Evolutionary conservation across 2,329 filamentous ascomycete species (phyloP).

Genomic region (Fusarium humuli): DNA sequence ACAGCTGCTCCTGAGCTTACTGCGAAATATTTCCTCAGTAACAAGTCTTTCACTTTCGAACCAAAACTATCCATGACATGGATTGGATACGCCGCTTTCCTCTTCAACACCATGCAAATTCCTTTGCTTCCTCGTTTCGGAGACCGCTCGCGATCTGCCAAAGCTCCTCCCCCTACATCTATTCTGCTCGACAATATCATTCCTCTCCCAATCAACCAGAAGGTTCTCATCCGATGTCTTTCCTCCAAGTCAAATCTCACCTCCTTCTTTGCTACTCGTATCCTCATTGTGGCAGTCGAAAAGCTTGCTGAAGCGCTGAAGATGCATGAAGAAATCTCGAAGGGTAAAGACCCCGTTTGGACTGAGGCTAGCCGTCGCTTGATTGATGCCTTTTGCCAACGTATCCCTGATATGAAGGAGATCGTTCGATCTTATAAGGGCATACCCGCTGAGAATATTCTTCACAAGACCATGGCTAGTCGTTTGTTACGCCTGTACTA

Average conservation of each 20-base stretch:
- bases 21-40: constrained; percentile 86
- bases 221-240: constrained; percentile 81
- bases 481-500: constrained; percentile 88
- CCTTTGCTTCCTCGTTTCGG: constrained; percentile 80
- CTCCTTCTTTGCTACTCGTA: constrained; percentile 83
- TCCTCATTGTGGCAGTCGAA: constrained; percentile 81
- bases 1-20: constrained; percentile 84
- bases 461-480: constrained; percentile 83
- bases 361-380: constrained; percentile 74
- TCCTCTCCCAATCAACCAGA: constrained; percentile 83
- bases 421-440: constrained; percentile 79
- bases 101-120: constrained; percentile 83
- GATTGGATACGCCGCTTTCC: constrained; percentile 91
- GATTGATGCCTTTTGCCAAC: constrained; percentile 78
- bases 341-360: constrained; percentile 67
- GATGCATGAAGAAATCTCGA: constrained; percentile 65
- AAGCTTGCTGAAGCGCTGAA: constrained; percentile 77
- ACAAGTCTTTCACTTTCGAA: constrained; percentile 85
- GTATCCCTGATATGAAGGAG: constrained; percentile 85
- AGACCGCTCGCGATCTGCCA: constrained; percentile 67
- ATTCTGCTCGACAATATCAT: constrained; percentile 88
- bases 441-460: constrained; percentile 73
- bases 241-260: constrained; percentile 82
- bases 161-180: constrained; percentile 80
- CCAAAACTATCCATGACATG: constrained; percentile 93